These are phyloP conservation scores for Basipetospora chlamydospora DNA, from an alignment of 2,329 filamentous ascomycete genomes.

Conservation along the genomic window DNA sequence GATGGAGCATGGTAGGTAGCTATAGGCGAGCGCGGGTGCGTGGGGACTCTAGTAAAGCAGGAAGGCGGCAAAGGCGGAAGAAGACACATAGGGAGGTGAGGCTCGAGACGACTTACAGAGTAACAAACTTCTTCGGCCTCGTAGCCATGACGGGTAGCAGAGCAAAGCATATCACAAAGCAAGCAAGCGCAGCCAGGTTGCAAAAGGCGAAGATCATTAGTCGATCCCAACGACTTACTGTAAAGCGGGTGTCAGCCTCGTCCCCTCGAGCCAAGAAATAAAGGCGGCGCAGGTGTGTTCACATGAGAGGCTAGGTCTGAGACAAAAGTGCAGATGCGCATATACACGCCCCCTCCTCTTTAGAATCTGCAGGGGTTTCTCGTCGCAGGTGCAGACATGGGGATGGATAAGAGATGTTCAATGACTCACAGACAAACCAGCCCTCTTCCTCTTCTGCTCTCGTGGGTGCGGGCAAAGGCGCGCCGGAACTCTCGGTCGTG, in stretches of 20 bases:
- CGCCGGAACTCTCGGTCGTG: slow-evolving; percentile 66
- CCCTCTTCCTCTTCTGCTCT: slow-evolving; percentile 89
- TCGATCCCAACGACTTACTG: slow-evolving; percentile 96
- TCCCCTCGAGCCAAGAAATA: too few relatives aligned
- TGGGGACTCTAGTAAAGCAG: too few relatives aligned
- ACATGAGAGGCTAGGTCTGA: slow-evolving; percentile 22
- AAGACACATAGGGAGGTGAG: too few relatives aligned
- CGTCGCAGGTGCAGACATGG: slow-evolving; percentile 13
- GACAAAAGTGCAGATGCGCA: slow-evolving; percentile 8
- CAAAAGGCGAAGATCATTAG: slow-evolving; percentile 83
- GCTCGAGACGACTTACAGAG: slow-evolving; percentile 69
- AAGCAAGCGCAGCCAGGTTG: slow-evolving; percentile 75
- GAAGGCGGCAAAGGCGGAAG: too few relatives aligned
- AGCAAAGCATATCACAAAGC: slow-evolving; percentile 87
- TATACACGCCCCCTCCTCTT: slow-evolving; percentile 4
- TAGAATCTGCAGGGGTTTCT: too few relatives aligned
- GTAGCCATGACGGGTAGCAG: slow-evolving; percentile 72
- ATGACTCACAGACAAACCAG: slow-evolving; percentile 81
- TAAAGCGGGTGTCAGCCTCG: slow-evolving; percentile 13
- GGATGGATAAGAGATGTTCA: slow-evolving; percentile 8
- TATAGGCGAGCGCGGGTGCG: too few relatives aligned
- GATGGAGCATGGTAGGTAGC: too few relatives aligned
- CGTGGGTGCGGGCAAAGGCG: slow-evolving; percentile 70
- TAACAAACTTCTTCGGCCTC: slow-evolving; percentile 85
- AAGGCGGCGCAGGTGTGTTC: too few relatives aligned